These are phyloP conservation scores for Leishmania mexicana DNA, from an alignment of 208 protist species.

Conservation along the genomic window DNA sequence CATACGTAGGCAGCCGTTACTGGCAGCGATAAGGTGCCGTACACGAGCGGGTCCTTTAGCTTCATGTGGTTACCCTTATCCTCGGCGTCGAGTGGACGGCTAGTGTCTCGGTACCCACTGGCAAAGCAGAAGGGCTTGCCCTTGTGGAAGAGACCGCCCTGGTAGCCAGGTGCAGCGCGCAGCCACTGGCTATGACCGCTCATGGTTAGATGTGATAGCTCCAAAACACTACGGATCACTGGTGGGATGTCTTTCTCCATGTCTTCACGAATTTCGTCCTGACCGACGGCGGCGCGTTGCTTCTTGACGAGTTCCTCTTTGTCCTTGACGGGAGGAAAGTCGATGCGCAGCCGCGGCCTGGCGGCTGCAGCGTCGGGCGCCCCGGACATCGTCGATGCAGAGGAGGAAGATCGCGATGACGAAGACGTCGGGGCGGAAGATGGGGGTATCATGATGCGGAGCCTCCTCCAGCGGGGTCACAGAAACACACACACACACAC, in stretches of 20 bases:
- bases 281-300: slow-evolving; percentile 48
- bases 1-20: slow-evolving; percentile 77
- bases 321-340: slow-evolving; percentile 74
- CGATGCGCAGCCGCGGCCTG: slow-evolving; percentile 43
- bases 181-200: slow-evolving; percentile 82
- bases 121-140: slow-evolving; percentile 82
- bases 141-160: slow-evolving; percentile 80
- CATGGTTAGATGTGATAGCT: slow-evolving; percentile 79
- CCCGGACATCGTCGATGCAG: neutral
- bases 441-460: neutral
- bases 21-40: slow-evolving; percentile 69
- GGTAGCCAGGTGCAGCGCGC: slow-evolving; percentile 70
- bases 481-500: neutral
- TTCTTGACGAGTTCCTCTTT: slow-evolving; percentile 44
- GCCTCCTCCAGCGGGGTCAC: neutral
- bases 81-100: slow-evolving; percentile 67
- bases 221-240: slow-evolving; percentile 81
- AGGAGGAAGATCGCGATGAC: neutral
- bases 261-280: slow-evolving; percentile 56
- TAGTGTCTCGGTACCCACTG: slow-evolving; percentile 77
- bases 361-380: neutral
- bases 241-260: slow-evolving; percentile 76
- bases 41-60: slow-evolving; percentile 80
- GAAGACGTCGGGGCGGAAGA: neutral
- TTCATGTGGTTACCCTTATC: slow-evolving; percentile 88